These are phyloP conservation scores for Lepidium campestre DNA, from an alignment of 441 rosid genomes.

Conservation along the genomic window DNA sequence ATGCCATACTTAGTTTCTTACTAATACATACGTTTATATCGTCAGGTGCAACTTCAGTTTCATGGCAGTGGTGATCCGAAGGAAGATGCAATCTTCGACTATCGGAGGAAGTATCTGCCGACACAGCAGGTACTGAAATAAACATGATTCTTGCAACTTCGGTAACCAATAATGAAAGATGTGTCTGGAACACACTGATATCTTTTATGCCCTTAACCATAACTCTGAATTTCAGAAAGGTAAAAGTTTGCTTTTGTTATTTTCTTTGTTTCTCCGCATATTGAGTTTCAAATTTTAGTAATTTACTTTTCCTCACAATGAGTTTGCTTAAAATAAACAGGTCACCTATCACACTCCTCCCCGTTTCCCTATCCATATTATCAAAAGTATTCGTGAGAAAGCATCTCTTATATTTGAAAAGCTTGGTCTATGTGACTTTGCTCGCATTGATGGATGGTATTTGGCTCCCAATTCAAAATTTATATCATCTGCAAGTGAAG, in stretches of 20 bases:
- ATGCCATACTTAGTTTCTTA: slow-evolving; percentile 7
- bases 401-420: slow-evolving; percentile 67
- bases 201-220: background rate
- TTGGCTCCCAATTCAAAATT: slow-evolving; percentile 46
- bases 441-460: slow-evolving; percentile 97
- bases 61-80: slow-evolving; percentile 53
- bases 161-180: background rate
- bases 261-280: background rate
- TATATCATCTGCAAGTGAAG: slow-evolving; percentile 38
- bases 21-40: slow-evolving; percentile 21
- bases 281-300: slow-evolving; percentile 7
- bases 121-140: slow-evolving; percentile 71
- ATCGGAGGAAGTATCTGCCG: slow-evolving; percentile 91
- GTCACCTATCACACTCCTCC: slow-evolving; percentile 97
- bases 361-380: slow-evolving; percentile 76
- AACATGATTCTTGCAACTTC: slow-evolving; percentile 15
- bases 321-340: slow-evolving; percentile 35
- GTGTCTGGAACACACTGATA: slow-evolving; percentile 4
- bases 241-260: background rate
- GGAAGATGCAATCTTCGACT: slow-evolving; percentile 81
- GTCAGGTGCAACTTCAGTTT: slow-evolving; percentile 86
- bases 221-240: background rate
- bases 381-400: slow-evolving; percentile 69
- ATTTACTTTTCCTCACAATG: background rate
- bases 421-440: slow-evolving; percentile 88